Evolutionary conservation across 2,329 filamentous ascomycete genomes (phyloP), one percentile per base, ranked within the genome.

Genomic region (Cryphonectria radicalis): DNA sequence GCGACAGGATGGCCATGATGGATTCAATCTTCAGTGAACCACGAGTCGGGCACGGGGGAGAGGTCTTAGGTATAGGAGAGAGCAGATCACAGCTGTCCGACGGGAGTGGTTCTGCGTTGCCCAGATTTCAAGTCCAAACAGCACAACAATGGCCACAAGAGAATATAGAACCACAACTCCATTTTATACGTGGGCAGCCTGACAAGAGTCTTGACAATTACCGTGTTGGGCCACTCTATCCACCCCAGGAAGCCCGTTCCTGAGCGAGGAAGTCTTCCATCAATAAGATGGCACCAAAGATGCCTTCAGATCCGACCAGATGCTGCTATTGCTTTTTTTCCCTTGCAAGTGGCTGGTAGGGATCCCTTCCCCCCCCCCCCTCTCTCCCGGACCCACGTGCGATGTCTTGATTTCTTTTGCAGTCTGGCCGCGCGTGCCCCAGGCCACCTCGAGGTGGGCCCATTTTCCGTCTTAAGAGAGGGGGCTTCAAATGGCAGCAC

Each of bases 1-100:
- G 70, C 0, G 66, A 63, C 2, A 66, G 11, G n/a, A 66, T 25
- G 22, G 66, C 63, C 62, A 64, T 70, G 62, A 60, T 68, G n/a
- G 37, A 28, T 64, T n/a, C 22, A n/a, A 22, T 7, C 55, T 59
- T 19, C 55, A 35, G 55, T 14, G 5, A 19, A 17, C 11, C 32
- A 57, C 11, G 25, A 17, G 10, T 13, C 53, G 13, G 13, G 25
- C 2, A 28, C 8, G 28, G 4, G 11, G 50, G 4, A 14, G 10
- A 53, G 25, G 0, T 6, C 13, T 28, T 17, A 25, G n/a, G 4
- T 2, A 7, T 5, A 14, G 4, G 5, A 28, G 25, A 62, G 25
- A 62, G 32, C 59, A 4, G 17, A 22, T 62, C 59, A 40, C 59
- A 62, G 59, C 59, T 40, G 32, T 62, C 4, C 59, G 25, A 37